These are phyloP conservation scores for Kwoniella heveanensis DNA, from an alignment of 768 basidiomycete genomes.

Conservation along the genomic window DNA sequence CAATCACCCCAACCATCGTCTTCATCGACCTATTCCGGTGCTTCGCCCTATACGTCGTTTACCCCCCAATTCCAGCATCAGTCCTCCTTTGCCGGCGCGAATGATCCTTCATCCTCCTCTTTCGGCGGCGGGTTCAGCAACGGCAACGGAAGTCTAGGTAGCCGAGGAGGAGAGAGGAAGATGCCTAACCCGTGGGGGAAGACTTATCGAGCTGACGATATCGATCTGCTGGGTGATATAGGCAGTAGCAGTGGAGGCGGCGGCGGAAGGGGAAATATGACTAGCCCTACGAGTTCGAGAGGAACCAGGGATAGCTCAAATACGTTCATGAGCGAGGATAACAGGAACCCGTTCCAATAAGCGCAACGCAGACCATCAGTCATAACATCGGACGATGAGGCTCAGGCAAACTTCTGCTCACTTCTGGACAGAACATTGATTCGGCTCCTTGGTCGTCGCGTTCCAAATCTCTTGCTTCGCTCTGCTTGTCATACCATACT, in stretches of 20 bases:
- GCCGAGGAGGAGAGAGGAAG: conserved; percentile 5
- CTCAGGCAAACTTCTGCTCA: no score
- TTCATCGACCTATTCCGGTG: conserved; percentile 1
- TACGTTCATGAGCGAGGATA: neutral
- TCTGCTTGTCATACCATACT: no score
- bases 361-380: no score
- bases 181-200: conserved; percentile 23
- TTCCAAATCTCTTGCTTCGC: no score
- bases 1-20: conserved; percentile 22
- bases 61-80: conserved; percentile 10
- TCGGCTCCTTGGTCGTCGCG: neutral
- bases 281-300: conserved; percentile 30
- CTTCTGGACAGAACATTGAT: neutral
- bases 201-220: conserved; percentile 18
- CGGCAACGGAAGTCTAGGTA: neutral
- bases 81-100: neutral
- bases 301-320: conserved; percentile 18
- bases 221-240: conserved; percentile 20
- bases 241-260: neutral
- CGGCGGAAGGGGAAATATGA: neutral
- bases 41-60: conserved; percentile 12
- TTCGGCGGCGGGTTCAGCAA: no score
- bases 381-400: no score
- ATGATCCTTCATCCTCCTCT: neutral
- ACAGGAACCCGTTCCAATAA: neutral